phyloP scores from a whole-genome alignment of 768 basidiomycete species.

The Boletus pseudo-olivaceus region DNA sequence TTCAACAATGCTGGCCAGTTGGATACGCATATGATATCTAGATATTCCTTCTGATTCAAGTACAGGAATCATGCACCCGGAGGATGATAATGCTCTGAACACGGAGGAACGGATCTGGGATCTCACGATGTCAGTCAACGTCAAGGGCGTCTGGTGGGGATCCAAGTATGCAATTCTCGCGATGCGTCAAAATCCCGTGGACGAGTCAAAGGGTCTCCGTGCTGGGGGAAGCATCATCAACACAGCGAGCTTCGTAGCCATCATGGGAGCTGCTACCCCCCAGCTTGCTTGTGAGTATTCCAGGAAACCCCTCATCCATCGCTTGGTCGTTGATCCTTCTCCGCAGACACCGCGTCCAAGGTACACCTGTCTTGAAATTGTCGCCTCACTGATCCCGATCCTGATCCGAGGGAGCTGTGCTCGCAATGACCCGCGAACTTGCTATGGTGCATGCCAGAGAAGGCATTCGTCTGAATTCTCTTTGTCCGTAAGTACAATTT shows the following conservation, averaged over 20 bases:
- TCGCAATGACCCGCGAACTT: slow-evolving; percentile 96
- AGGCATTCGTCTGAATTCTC: slow-evolving; percentile 92
- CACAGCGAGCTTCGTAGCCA: slow-evolving; percentile 94
- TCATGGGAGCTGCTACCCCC: slow-evolving; percentile 95
- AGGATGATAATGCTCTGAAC: slow-evolving; percentile 91
- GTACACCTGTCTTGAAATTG: slow-evolving; percentile 34
- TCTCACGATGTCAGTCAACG: slow-evolving; percentile 87
- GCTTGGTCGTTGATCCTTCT: slow-evolving; percentile 6
- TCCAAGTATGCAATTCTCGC: slow-evolving; percentile 97
- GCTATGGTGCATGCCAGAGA: slow-evolving; percentile 98
- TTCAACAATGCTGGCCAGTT: slow-evolving; percentile 86
- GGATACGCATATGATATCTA: neutral
- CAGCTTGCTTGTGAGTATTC: slow-evolving; percentile 81
- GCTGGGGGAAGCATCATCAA: slow-evolving; percentile 93
- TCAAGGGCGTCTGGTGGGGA: slow-evolving; percentile 99
- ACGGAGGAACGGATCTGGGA: slow-evolving; percentile 98
- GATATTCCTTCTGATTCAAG: neutral
- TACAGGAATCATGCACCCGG: slow-evolving; percentile 95
- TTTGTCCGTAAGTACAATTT: slow-evolving; percentile 77
- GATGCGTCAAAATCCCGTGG: slow-evolving; percentile 90
- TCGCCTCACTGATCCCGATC: slow-evolving; percentile 7
- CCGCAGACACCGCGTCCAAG: slow-evolving; percentile 90
- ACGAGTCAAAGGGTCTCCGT: slow-evolving; percentile 74
- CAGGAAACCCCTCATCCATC: neutral
- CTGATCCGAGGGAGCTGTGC: slow-evolving; percentile 75